Evolutionary conservation across 345 rosid species (phyloP).

Genomic region (Populus euphratica): DNA sequence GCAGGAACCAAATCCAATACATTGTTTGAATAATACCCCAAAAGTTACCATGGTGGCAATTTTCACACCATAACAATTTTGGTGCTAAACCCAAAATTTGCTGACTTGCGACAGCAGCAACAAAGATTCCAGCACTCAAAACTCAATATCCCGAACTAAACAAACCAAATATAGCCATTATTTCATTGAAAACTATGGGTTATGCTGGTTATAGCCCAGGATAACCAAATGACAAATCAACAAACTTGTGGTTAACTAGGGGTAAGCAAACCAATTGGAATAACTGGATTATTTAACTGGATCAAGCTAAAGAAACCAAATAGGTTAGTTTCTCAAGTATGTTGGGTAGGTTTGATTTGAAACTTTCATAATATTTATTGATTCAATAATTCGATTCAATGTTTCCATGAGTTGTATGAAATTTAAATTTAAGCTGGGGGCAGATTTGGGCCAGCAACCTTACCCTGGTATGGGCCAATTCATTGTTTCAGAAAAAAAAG

Average conservation of each 20-base stretch:
- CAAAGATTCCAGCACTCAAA: neutral
- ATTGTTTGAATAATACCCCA: neutral
- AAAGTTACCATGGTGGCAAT: neutral
- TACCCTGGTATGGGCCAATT: neutral
- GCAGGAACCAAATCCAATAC: neutral
- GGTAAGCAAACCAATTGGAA: too few species aligned
- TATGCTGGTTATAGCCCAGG: neutral
- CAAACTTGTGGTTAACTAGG: neutral
- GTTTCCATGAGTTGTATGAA: neutral
- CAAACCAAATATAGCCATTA: neutral
- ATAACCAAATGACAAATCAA: conserved; percentile 1
- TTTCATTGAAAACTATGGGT: neutral
- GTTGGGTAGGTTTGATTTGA: neutral
- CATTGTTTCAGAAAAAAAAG: neutral
- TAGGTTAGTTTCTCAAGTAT: neutral
- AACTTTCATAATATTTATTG: neutral
- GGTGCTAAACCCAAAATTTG: neutral
- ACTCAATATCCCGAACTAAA: neutral
- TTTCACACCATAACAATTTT: neutral
- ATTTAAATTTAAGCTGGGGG: neutral
- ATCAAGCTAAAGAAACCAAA: too few species aligned
- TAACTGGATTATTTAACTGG: too few species aligned
- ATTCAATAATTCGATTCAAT: neutral
- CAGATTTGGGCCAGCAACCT: neutral
- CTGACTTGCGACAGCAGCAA: neutral